Evolutionary conservation across 805 yeast genomes (phyloP), one percentile per base, ranked within the genome.

Genomic region (Saccharomycodes ludwigii): DNA sequence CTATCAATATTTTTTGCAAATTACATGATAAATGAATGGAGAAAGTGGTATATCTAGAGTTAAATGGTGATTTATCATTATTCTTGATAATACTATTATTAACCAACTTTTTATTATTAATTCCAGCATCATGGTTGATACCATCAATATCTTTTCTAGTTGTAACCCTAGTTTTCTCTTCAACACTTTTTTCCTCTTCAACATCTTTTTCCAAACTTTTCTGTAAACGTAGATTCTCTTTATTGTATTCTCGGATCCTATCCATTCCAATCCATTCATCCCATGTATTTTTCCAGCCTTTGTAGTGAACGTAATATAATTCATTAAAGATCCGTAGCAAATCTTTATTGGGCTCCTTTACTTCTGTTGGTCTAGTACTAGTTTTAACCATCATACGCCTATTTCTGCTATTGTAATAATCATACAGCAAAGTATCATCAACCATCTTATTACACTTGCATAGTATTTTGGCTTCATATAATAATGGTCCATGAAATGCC

Each of bases 261-360:
- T 71, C 75, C 6, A 56, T 54, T 1, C 70, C 67, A 1, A 88
- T 88, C 98, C 98, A 88, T 54, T 88, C 98, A 50, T 88, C 97
- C 95, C 95, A 88, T 36, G 85, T 75, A 12, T 76, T 56, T 47
- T 86, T 88, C 98, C 98, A 88, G 3, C 98, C 97, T 43, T 77
- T 79, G 55, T 88, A 88, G 49, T 91, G 98, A 12, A 88, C 71
- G 42, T 63, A 75, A 54, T 73, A 86, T 19, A 63, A 35, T 9
- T 58, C 65, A 12, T 44, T 53, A 1, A 70, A 65, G 8, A 64
- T 39, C 22, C 47, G 49, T 11, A 44, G 47, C 10, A 44, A 37
- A n/a, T 38, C 48, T 13, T 39, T 39, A 8, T 29, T 48, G 18
- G 46, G 45, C 27, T 44, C 41, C 14, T 36, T 31, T 14, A 33